phyloP scores from a whole-genome alignment of 805 yeast genomes.

The Kluyveromyces nonfermentans region DNA sequence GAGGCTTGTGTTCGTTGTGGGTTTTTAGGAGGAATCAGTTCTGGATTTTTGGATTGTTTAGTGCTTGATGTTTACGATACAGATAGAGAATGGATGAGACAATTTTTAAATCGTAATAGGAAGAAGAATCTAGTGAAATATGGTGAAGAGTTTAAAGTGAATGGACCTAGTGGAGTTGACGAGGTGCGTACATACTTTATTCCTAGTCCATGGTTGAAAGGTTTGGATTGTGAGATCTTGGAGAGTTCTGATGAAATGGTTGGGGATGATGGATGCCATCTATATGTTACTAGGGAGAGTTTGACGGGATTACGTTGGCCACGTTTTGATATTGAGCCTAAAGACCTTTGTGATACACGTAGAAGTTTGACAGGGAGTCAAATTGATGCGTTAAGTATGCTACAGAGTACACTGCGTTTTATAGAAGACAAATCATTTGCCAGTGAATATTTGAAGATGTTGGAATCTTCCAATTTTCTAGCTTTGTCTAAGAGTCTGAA shows the following conservation, averaged over 20 bases:
- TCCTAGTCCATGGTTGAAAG: slow-evolving; percentile 24
- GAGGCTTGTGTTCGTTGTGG: background rate
- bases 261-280: slow-evolving; percentile 22
- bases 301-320: slow-evolving; percentile 4
- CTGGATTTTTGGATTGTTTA: slow-evolving; percentile 19
- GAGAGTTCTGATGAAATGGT: slow-evolving; percentile 11
- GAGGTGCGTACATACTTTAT: slow-evolving; percentile 11
- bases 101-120: slow-evolving; percentile 8
- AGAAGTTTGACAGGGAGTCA: slow-evolving; percentile 14
- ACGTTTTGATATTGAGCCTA: background rate
- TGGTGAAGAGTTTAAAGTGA: slow-evolving; percentile 7
- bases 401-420: slow-evolving; percentile 16
- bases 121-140: slow-evolving; percentile 12
- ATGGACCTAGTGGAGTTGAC: slow-evolving; percentile 10
- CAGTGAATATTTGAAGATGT: slow-evolving; percentile 16
- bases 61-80: slow-evolving; percentile 28
- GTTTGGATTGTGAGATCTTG: slow-evolving; percentile 19
- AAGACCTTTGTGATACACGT: slow-evolving; percentile 12
- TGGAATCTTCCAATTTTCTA: slow-evolving; percentile 18
- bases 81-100: slow-evolving; percentile 25
- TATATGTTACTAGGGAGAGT: slow-evolving; percentile 17
- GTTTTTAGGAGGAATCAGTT: slow-evolving; percentile 4
- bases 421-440: slow-evolving; percentile 25
- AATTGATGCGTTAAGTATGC: slow-evolving; percentile 18
- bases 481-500: slow-evolving; percentile 10